These are phyloP conservation scores for Candida hispaniensis DNA, from an alignment of 805 yeast genomes.

Conservation along the genomic window DNA sequence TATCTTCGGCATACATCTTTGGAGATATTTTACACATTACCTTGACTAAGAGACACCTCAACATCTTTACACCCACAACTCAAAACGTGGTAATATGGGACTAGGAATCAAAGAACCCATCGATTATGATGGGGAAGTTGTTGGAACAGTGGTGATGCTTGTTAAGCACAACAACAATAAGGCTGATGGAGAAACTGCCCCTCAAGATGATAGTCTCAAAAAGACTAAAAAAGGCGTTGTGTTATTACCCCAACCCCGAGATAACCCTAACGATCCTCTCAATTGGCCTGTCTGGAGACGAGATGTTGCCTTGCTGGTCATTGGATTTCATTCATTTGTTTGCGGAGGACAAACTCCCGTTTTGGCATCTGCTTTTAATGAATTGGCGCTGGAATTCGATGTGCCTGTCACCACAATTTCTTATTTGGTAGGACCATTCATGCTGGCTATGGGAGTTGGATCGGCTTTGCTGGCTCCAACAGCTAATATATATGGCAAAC, in stretches of 20 bases:
- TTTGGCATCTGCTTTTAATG: constrained; percentile 45
- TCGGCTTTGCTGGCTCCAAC: constrained; percentile 48
- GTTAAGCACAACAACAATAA: background rate
- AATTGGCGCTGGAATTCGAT: constrained; percentile 35
- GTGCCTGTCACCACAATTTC: constrained; percentile 36
- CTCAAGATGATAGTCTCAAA: constrained; percentile 28
- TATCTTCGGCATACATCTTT: too few species aligned
- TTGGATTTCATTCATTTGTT: constrained; percentile 47
- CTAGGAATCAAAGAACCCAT: constrained; percentile 37
- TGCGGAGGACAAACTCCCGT: constrained; percentile 56
- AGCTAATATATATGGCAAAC: constrained; percentile 46
- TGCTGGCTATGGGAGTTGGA: constrained; percentile 51
- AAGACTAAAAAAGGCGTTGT: constrained; percentile 40
- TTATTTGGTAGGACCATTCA: constrained; percentile 46
- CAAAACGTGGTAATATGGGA: too few species aligned
- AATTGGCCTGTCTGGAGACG: constrained; percentile 56
- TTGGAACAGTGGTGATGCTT: constrained; percentile 33
- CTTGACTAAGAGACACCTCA: too few species aligned
- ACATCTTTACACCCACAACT: too few species aligned
- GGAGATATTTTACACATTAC: too few species aligned
- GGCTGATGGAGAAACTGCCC: constrained; percentile 5
- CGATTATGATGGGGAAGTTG: constrained; percentile 31
- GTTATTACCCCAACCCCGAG: constrained; percentile 51
- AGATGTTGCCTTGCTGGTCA: constrained; percentile 41
- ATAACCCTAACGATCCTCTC: constrained; percentile 52